Conservation (phyloP, 1,139 yeast species). For the Chernovozyma aurita region DNA sequence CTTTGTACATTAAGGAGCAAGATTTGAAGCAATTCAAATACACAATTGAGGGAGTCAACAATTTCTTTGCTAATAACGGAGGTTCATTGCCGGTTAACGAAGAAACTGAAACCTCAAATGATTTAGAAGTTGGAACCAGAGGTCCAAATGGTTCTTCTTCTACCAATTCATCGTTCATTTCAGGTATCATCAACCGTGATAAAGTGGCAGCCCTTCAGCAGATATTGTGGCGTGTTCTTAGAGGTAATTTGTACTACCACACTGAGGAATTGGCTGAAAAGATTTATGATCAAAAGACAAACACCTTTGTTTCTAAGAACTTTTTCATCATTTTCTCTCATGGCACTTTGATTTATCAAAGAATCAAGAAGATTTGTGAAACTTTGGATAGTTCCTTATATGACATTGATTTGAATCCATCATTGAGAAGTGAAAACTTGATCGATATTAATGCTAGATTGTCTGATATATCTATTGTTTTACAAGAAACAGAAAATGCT, state of each 20-base stretch:
- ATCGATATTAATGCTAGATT: conserved; percentile 51
- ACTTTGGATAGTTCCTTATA: conserved; percentile 44
- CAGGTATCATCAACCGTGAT: conserved; percentile 78
- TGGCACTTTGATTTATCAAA: conserved; percentile 36
- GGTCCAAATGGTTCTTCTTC: conserved; percentile 7
- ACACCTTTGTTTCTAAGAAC: conserved; percentile 30
- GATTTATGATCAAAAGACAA: conserved; percentile 34
- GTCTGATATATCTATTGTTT: conserved; percentile 55
- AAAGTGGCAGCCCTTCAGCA: conserved; percentile 73
- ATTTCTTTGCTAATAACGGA: conserved; percentile 48
- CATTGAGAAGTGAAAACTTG: conserved; percentile 45
- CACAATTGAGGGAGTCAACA: conserved; percentile 58
- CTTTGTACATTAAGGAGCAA: conserved; percentile 31
- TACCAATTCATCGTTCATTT: conserved; percentile 46
- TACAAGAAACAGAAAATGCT: conserved; percentile 51
- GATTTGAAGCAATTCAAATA: conserved; percentile 35
- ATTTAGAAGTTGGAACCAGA: conserved; percentile 18
- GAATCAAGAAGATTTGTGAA: conserved; percentile 42
- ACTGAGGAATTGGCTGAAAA: conserved; percentile 60
- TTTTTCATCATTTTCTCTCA: conserved; percentile 44
- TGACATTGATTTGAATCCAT: conserved; percentile 27
- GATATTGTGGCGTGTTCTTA: conserved; percentile 86
- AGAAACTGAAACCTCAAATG: conserved; percentile 7
- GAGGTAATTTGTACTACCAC: conserved; percentile 83
- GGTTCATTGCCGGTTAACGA: conserved; percentile 13